Conservation (phyloP, 2,329 filamentous ascomycete species). For the Fusarium sp. region DNA sequence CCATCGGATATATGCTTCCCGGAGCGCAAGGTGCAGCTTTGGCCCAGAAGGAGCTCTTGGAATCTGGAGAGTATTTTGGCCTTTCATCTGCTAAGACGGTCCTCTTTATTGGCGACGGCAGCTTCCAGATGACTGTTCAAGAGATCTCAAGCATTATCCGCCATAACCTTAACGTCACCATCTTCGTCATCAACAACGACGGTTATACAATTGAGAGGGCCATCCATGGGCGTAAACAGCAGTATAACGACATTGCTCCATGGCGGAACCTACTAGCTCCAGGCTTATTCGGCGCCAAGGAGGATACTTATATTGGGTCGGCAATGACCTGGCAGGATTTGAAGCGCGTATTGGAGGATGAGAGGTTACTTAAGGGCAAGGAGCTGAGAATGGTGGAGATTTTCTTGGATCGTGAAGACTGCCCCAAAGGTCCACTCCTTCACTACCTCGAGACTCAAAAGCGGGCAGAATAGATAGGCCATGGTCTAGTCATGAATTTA, state of each 20-base stretch:
- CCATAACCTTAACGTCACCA: not conserved
- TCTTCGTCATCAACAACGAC: not conserved
- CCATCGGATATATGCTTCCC: not conserved
- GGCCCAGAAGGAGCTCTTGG: not conserved
- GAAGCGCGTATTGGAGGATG: not conserved
- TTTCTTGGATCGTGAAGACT: no score
- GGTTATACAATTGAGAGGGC: not conserved
- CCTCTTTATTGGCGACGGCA: not conserved
- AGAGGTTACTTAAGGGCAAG: no score
- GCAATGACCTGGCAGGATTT: not conserved
- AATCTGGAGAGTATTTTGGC: not conserved
- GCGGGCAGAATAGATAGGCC: no score
- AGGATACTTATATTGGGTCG: not conserved
- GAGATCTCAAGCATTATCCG: not conserved
- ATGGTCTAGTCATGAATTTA: no score
- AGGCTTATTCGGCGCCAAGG: not conserved
- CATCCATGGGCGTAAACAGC: not conserved
- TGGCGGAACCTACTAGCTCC: not conserved
- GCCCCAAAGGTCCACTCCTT: no score
- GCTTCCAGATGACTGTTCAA: not conserved
- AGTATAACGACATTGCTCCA: not conserved
- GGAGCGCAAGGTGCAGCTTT: not conserved
- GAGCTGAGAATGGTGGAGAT: no score
- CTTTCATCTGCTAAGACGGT: not conserved
- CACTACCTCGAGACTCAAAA: no score